Evolutionary conservation across 2,329 filamentous ascomycete species (phyloP), one percentile per base, ranked within the genome.

Genomic region (Thelonectria blattea): DNA sequence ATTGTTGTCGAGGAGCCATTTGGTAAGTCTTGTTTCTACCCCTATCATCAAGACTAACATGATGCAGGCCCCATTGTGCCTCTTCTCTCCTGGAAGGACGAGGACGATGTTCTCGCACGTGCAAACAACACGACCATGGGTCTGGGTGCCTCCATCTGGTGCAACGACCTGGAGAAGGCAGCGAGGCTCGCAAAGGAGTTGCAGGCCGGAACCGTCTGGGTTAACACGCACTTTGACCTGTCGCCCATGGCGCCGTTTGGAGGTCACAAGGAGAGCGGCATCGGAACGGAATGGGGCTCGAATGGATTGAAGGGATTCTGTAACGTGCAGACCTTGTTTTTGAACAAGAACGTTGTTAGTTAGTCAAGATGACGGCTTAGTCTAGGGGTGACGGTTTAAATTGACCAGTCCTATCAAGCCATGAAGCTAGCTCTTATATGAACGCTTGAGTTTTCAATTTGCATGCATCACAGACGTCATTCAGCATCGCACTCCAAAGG

Each of bases 201-300:
- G 7, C 81, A 88, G 66, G 80, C 83, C 0, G 86, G 86, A 1
- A 81, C 73, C 4, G 83, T 89, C 1, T 88, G 84, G 81, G 81
- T 88, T 64, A 88, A 89, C 71, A 78, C 52, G 11, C 85, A 81
- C 65, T 76, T 86, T 65, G 85, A 87, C 68, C 65, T 73, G 1
- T 63, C 69, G 3, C 73, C 73, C 0, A 56, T 66, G 14, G 74
- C 66, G 4, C 74, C 78, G 0, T 81, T 80, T 53, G 79, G 79
- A 1, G 80, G 79, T 3, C 78, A 80, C 52, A 81, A 81, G 67
- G 67, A 75, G 46, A 81, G 78, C 48, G 79, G 80, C 0, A 72
- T 80, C 30, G 80, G 80, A 0, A 68, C 70, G 15, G 79, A 81
- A 58, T 78, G 75, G 71, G 79, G 79, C 0, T 34, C 75, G 15